Base-by-base conservation (phyloP, 2,329 filamentous ascomycete species). In the Cladosporium halotolerans region DNA sequence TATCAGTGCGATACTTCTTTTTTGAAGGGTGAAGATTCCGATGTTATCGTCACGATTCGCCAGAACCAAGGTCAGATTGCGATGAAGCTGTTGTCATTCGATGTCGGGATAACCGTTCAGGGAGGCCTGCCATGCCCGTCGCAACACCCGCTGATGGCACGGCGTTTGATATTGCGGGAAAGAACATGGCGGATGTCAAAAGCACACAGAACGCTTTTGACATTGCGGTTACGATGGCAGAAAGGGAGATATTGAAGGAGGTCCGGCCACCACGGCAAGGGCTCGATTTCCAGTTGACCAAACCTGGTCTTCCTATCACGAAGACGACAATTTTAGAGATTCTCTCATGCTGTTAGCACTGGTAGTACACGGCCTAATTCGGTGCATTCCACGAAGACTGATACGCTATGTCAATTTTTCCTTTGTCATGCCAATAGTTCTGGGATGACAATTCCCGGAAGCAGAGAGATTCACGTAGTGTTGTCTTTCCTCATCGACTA, bases 31-130 rank as follows among this genome's bases (percentile, higher is more conserved):
- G 28, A 42, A 9, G 32, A 56, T 28, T 55, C 53, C 18, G 56
- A 57, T 18, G 56, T 53, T 4, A 57, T 57, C 13, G 38, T 57
- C 16, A 57, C 56, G 1, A 57, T 57, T 53, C 55, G 55, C 31
- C 56, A 57, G n/a, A 53, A 57, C 31, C 56, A 57, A 44, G 56
- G 56, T 5, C 56, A 56, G 45, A 57, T 57, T 13, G 56, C 56
- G 1, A 44, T 57, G 45, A 57, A 57, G 42, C 23, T 57, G 2
- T 28, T 57, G 2, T 55, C 53, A 3, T 57, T 57, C 16, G 56
- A 57, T 10, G 56, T 49, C 9, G 56, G 56, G 33, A 53, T 57
- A 9, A 57, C 56, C 3, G 56, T 57, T 8, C 56, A 57, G 42
- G 56, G 56, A 9, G 56, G 56, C 8, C 16, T 57, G 9, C 56